Percentiles rank a stretch among this genome's conserved stretches.
Conservation (phyloP, 2,329 filamentous ascomycete species). For the Aspergillus pseudoviridinutans region DNA sequence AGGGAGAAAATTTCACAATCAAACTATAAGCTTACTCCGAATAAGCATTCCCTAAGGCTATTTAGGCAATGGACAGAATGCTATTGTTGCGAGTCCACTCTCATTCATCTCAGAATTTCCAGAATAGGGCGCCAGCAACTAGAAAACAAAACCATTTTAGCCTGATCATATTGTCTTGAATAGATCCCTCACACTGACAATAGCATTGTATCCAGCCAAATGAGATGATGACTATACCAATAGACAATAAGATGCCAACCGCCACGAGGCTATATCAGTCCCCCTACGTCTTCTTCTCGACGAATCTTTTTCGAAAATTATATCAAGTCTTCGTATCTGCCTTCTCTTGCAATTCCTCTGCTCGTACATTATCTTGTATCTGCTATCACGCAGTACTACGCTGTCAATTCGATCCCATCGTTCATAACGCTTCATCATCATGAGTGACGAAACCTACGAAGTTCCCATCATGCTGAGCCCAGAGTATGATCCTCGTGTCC, state of each 20-base stretch:
- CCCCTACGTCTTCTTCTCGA: not conserved
- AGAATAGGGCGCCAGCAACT: not conserved
- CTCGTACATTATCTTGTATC: not conserved
- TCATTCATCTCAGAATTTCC: not conserved
- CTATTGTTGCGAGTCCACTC: not conserved
- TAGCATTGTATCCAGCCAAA: not conserved
- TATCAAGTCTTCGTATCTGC: not conserved
- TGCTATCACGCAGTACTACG: not conserved
- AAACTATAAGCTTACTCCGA: not conserved
- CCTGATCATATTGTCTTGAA: not conserved
- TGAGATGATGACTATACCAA: not conserved
- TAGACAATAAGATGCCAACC: not conserved
- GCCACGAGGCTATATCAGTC: not conserved
- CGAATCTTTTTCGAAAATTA: not conserved
- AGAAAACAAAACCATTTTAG: not conserved
- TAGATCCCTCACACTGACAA: not conserved
- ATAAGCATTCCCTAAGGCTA: not conserved
- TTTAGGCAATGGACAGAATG: not conserved
- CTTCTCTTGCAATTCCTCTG: not conserved
- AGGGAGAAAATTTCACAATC: not conserved
- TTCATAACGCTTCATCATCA: slow-evolving; percentile 3
- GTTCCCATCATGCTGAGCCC: slow-evolving; percentile 27
- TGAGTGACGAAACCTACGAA: slow-evolving; percentile 16
- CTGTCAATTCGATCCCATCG: slow-evolving; percentile 6
- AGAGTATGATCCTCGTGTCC: slow-evolving; percentile 18